A percentile compares a stretch with the other conserved stretches of the same genome.
Evolutionary conservation across 768 basidiomycete species (phyloP).

Genomic region (Panus rudis): DNA sequence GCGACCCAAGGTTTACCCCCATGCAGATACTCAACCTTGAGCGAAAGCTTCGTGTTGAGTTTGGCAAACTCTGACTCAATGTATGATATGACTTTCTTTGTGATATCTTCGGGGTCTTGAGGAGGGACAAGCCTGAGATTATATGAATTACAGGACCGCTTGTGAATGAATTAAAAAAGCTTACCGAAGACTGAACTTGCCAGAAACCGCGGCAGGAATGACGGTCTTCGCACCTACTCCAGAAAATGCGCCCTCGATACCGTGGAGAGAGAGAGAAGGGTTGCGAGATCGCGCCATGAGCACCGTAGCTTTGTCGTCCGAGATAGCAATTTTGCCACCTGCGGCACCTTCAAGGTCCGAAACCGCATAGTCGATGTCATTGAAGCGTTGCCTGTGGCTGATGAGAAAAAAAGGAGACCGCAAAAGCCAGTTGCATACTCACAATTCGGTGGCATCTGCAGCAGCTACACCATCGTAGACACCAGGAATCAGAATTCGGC

Average conservation of each 20-base stretch:
- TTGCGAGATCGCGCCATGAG: conserved; percentile 92
- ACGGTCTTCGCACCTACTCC: conserved; percentile 83
- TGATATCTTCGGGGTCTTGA: conserved; percentile 59
- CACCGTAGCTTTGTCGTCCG: conserved; percentile 64
- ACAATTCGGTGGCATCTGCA: conserved; percentile 69
- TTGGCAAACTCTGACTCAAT: conserved; percentile 77
- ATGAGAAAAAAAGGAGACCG: not conserved
- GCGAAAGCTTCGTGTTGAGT: conserved; percentile 76
- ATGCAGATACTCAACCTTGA: conserved; percentile 63
- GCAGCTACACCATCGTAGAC: conserved; percentile 78
- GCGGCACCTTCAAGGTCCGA: conserved; percentile 67
- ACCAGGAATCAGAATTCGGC: conserved; percentile 85
- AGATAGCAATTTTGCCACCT: conserved; percentile 66
- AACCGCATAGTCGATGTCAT: conserved; percentile 62
- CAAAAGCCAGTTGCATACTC: conserved; percentile 11
- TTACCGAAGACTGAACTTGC: conserved; percentile 91
- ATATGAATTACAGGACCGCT: not conserved
- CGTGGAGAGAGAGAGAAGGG: conserved; percentile 84
- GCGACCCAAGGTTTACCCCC: conserved; percentile 91
- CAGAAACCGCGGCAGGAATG: conserved; percentile 80
- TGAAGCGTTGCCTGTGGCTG: conserved; percentile 52
- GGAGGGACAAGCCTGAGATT: conserved; percentile 69
- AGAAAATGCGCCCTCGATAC: conserved; percentile 92
- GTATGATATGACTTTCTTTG: conserved; percentile 49
- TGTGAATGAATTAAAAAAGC: conserved; percentile 15